These are phyloP conservation scores for Bacidia gigantensis DNA, from an alignment of 495 filamentous ascomycete genomes.

Conservation along the genomic window DNA sequence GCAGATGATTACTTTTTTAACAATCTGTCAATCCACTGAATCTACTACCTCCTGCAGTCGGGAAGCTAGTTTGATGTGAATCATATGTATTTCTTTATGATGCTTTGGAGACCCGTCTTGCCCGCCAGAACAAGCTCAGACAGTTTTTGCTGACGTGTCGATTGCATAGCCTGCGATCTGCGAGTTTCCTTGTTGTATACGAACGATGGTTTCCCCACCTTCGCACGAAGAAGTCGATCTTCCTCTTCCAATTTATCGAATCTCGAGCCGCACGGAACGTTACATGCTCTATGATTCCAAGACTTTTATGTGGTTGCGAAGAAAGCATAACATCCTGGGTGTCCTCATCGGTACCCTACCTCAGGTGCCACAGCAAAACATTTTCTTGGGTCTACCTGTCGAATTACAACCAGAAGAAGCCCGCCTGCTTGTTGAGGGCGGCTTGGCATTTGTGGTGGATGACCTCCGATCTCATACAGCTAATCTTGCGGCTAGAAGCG, in stretches of 20 bases:
- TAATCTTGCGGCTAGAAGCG: constrained; percentile 23
- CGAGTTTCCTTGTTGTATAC: background rate
- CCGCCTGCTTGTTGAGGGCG: constrained; percentile 65
- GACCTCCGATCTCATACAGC: constrained; percentile 52
- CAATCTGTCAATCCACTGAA: constrained; percentile 91
- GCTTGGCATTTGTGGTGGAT: constrained; percentile 65
- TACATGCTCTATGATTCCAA: constrained; percentile 85
- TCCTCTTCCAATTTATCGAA: constrained; percentile 69
- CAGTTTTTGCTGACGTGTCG: no score
- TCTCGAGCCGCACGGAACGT: constrained; percentile 42
- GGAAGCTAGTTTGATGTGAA: constrained; percentile 13
- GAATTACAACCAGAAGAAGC: constrained; percentile 89
- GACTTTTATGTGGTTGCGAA: constrained; percentile 65
- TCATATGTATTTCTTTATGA: constrained; percentile 13
- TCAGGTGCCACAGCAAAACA: constrained; percentile 85
- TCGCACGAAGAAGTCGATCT: constrained; percentile 21
- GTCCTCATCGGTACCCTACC: constrained; percentile 78
- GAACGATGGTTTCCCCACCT: constrained; percentile 14
- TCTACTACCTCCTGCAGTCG: constrained; percentile 7
- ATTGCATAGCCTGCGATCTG: background rate
- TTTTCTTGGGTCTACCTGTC: constrained; percentile 78
- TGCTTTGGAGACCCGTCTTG: background rate
- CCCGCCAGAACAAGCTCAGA: no score
- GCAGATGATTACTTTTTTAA: constrained; percentile 31
- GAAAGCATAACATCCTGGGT: constrained; percentile 72